phyloP scores from a whole-genome alignment of 768 basidiomycete species.

The Mycena amicta region DNA sequence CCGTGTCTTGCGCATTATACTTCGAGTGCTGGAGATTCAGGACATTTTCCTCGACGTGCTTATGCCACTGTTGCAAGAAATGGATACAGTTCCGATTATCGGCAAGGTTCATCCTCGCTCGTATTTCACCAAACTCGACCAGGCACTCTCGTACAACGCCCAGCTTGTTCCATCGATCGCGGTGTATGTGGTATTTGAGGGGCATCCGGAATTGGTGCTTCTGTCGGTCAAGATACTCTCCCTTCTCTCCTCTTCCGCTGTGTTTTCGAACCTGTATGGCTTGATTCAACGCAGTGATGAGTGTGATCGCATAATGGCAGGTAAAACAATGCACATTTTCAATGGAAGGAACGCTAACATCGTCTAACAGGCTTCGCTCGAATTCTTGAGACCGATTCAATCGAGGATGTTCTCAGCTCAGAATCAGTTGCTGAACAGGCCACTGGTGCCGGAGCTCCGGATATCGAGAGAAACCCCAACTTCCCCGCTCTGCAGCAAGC shows the following conservation, averaged over 20 bases:
- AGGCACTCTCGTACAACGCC: conserved; percentile 68
- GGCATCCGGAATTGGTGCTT: conserved; percentile 72
- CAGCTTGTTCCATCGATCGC: conserved; percentile 82
- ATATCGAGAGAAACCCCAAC: conserved; percentile 42
- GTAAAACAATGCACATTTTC: not conserved
- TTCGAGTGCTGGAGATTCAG: conserved; percentile 82
- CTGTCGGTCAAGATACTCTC: conserved; percentile 79
- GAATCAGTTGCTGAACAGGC: conserved; percentile 61
- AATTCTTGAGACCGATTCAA: conserved; percentile 62
- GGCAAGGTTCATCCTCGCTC: conserved; percentile 64
- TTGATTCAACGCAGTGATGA: conserved; percentile 81
- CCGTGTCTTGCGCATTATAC: conserved; percentile 79
- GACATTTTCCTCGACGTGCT: conserved; percentile 89
- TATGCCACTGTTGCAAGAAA: conserved; percentile 72
- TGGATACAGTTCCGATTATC: conserved; percentile 55
- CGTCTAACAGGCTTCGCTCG: conserved; percentile 65
- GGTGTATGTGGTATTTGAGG: conserved; percentile 72
- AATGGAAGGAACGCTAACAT: not conserved
- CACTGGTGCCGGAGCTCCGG: conserved; percentile 75
- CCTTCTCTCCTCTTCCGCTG: conserved; percentile 63
- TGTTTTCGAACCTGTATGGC: conserved; percentile 73
- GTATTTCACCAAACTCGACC: conserved; percentile 73
- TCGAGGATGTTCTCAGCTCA: conserved; percentile 60
- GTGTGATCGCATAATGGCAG: conserved; percentile 77
- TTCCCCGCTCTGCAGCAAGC: conserved; percentile 62